Evolutionary conservation across 768 basidiomycete species (phyloP).

Genomic region (Rhizopogon roseolus): DNA sequence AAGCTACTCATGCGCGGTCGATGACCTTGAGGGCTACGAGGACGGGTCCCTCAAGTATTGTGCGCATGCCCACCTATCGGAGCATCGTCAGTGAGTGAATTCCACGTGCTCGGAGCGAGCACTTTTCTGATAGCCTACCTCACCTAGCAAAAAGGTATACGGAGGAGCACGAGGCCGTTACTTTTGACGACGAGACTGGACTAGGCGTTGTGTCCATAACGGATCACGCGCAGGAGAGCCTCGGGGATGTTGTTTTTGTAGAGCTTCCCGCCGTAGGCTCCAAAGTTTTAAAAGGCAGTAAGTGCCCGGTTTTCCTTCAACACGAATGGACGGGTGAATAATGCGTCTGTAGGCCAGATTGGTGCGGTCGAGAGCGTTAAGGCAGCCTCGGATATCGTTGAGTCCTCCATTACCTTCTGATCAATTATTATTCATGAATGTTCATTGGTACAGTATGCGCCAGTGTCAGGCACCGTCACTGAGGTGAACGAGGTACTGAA

Average conservation of each 20-base stretch:
- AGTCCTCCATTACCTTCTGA: constrained; percentile 6
- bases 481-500: constrained; percentile 74
- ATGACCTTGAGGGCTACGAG: neutral
- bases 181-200: constrained; percentile 71
- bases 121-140: neutral
- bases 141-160: constrained; percentile 73
- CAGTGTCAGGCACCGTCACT: constrained; percentile 79
- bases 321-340: neutral
- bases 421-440: constrained; percentile 6
- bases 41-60: neutral
- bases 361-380: constrained; percentile 97
- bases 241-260: constrained; percentile 97
- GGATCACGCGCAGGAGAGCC: constrained; percentile 82
- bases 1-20: constrained; percentile 1
- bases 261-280: constrained; percentile 73
- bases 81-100: constrained; percentile 6
- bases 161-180: constrained; percentile 81
- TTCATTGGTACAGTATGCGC: constrained; percentile 64
- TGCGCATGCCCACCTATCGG: neutral
- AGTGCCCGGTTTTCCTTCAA: constrained; percentile 22
- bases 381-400: constrained; percentile 91
- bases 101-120: neutral
- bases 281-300: constrained; percentile 69
- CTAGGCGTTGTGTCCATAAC: constrained; percentile 85
- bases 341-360: constrained; percentile 55